Evolutionary conservation across 441 rosid species (phyloP), one percentile per base, ranked within the genome.

Genomic region (Euphorbia schlechtendalii): DNA sequence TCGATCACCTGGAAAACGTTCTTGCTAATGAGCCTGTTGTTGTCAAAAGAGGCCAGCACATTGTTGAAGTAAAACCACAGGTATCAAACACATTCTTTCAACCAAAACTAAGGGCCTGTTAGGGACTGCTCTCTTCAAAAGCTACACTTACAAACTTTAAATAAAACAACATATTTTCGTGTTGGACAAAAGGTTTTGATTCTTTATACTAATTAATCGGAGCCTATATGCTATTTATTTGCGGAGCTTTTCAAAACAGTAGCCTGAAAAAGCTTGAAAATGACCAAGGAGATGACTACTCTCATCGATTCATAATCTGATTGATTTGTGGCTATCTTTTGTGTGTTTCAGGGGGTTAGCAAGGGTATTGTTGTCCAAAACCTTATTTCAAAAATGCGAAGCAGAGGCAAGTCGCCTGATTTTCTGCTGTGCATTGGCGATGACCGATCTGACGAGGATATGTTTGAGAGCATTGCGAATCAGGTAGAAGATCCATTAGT

Each of bases 31-130:
- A 89, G 67, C 96, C 94, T 11, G 94, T 89, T 24, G 88, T 83
- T 73, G 96, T 87, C 68, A 90, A 84, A 77, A 81, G 87, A 59
- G 94, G 96, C 56, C 89, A 78, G 51, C 71, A 80, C 55, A 89
- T 87, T 27, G 92, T 89, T 57, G 96, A 89, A 82, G 90, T 85
- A 54, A 89, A 87, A 68, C 96, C 94, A 52, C 96, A 87, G 94
- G 96, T 87, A 81, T 58, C 61, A 24, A 3, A 43, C 38, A 45
- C 11, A 49, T 10, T 1, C n/a, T 3, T 46, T 54, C 20, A 9
- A 51, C 41, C 8, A 46, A 17, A 30, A 24, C 25, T 5, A 54
- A 15, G 10, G 30, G 30, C 30, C 30, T n/a, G n/a, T n/a, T n/a
- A n/a, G n/a, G n/a, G n/a, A n/a, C n/a, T n/a, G n/a, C n/a, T n/a